Evolutionary conservation across 371 early-diverging fungal species (phyloP).

Genomic region (Rhizopus stolonifer): DNA sequence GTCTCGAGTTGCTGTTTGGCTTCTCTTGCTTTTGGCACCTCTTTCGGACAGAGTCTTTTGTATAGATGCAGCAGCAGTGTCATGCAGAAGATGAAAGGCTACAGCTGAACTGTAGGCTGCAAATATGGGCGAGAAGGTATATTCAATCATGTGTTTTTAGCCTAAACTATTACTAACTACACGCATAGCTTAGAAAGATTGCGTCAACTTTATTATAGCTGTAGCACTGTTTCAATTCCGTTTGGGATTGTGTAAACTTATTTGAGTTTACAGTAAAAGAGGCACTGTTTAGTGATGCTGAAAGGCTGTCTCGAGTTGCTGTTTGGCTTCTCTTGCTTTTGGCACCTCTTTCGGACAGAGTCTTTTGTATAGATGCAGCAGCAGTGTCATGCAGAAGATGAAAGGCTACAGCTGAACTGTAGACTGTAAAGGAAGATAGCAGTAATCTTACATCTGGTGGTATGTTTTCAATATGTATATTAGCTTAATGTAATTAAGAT

Average conservation of each 20-base stretch:
- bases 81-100: slow-evolving; percentile 15
- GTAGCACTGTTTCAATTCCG: slow-evolving; percentile 13
- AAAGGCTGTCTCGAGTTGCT: slow-evolving; percentile 16
- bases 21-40: slow-evolving; percentile 1
- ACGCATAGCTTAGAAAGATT: background rate
- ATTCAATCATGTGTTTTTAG: too few relatives aligned
- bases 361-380: slow-evolving; percentile 7
- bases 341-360: slow-evolving; percentile 3
- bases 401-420: slow-evolving; percentile 15
- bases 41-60: slow-evolving; percentile 10
- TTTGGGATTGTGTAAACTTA: slow-evolving; percentile 13
- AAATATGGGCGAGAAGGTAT: background rate
- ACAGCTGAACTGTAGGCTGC: slow-evolving; percentile 8
- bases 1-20: slow-evolving; percentile 15
- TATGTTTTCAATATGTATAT: background rate
- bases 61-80: slow-evolving; percentile 5
- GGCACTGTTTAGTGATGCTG: slow-evolving; percentile 6
- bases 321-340: slow-evolving; percentile 9
- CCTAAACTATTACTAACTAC: too few relatives aligned
- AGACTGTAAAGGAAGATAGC: slow-evolving; percentile 1
- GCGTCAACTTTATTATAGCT: background rate
- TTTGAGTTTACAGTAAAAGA: slow-evolving; percentile 2
- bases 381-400: slow-evolving; percentile 11
- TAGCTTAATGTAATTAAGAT: background rate
- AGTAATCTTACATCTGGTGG: slow-evolving; percentile 2